phyloP scores from a whole-genome alignment of 1,284 basidiomycete species.

The Moesziomyces globuligerus region DNA sequence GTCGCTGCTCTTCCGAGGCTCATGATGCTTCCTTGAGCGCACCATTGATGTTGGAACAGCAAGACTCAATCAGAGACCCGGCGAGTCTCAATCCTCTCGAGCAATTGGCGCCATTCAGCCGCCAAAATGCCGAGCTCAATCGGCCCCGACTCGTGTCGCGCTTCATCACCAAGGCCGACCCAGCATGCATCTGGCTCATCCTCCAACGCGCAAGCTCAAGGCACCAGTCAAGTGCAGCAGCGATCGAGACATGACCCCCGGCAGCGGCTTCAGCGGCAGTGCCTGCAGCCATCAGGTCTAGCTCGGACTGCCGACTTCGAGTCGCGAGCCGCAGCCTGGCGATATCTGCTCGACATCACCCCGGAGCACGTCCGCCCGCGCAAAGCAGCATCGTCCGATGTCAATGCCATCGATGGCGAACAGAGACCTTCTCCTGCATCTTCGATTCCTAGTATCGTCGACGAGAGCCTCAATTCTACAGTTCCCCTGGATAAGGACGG shows the following conservation, averaged over 20 bases:
- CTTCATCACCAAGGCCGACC: no score
- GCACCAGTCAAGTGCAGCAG: background rate
- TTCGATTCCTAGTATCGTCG: background rate
- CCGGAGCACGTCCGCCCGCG: no score
- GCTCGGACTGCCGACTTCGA: background rate
- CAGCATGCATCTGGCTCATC: no score
- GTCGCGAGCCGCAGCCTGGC: background rate
- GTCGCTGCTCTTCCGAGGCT: no score
- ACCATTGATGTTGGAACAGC: no score
- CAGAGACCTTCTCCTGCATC: background rate
- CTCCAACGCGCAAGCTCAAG: background rate
- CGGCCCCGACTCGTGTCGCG: no score
- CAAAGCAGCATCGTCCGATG: background rate
- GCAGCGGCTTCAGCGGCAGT: background rate
- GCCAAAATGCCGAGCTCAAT: no score
- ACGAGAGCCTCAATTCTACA: constrained; percentile 2
- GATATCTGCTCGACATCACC: background rate
- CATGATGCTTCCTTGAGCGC: no score
- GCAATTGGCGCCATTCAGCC: no score
- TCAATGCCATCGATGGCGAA: no score
- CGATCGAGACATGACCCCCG: background rate
- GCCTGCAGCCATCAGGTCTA: background rate
- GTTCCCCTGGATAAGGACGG: constrained; percentile 43
- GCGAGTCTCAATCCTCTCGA: no score
- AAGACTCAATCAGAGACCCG: no score